A percentile compares a stretch with the other conserved stretches of the same genome.
Conservation (phyloP, 179 eudicot genomes). For the Silene coronaria region DNA sequence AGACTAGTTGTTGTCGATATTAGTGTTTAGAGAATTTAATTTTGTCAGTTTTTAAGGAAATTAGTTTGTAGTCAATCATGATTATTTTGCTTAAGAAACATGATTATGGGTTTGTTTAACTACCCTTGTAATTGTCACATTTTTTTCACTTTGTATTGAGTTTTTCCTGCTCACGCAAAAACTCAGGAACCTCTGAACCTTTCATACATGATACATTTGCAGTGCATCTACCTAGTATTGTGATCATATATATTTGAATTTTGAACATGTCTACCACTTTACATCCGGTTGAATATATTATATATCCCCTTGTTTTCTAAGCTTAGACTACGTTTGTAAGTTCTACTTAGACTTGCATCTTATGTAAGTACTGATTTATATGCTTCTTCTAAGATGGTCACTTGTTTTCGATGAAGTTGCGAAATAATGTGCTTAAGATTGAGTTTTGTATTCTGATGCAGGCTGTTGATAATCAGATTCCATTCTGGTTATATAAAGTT, state of each 20-base stretch:
- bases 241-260: not conserved
- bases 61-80: constrained; percentile 16
- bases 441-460: constrained; percentile 18
- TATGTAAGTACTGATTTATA: not conserved
- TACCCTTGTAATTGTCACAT: constrained; percentile 14
- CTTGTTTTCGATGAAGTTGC: not conserved
- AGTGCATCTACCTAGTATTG: not conserved
- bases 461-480: constrained; percentile 7
- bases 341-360: too few relatives aligned
- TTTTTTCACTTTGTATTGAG: constrained; percentile 13
- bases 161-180: constrained; percentile 16
- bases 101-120: constrained; percentile 10
- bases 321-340: too few relatives aligned
- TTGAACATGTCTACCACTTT: too few relatives aligned
- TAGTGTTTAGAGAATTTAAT: not conserved
- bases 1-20: too few relatives aligned
- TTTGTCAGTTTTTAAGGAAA: not conserved
- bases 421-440: not conserved
- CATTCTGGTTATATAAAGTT: not conserved
- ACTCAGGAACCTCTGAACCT: constrained; percentile 4
- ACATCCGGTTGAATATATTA: too few relatives aligned
- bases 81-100: constrained; percentile 18
- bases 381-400: too few relatives aligned
- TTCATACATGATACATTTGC: not conserved
- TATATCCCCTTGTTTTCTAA: too few relatives aligned